These are phyloP conservation scores for Aspergillus flavus DNA, from an alignment of 2,329 filamentous ascomycete species.

Conservation along the genomic window DNA sequence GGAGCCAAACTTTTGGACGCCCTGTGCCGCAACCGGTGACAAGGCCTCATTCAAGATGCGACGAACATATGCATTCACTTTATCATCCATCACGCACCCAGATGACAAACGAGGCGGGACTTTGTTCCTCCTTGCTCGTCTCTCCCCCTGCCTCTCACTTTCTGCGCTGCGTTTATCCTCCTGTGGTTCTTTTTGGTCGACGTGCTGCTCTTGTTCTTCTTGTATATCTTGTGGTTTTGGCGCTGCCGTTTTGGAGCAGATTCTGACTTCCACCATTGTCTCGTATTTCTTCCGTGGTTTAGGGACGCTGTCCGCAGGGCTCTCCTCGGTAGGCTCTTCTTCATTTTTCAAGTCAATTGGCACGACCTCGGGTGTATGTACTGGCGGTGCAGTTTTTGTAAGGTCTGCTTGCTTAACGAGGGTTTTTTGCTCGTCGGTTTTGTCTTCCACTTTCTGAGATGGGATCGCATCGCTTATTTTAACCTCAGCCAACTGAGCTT, in stretches of 20 bases:
- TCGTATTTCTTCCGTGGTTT: conserved; percentile 19
- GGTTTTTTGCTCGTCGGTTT: background rate
- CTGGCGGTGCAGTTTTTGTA: background rate
- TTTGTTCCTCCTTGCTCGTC: conserved; percentile 23
- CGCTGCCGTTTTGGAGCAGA: conserved; percentile 14
- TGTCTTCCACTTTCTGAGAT: background rate
- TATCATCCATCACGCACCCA: conserved; percentile 36
- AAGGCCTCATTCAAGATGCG: conserved; percentile 42
- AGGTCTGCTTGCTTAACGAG: background rate
- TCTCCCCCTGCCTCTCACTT: conserved; percentile 13
- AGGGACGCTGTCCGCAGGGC: conserved; percentile 2
- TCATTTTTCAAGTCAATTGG: background rate
- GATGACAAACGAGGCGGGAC: conserved; percentile 31
- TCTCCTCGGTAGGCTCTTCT: background rate
- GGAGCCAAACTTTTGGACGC: conserved; percentile 41
- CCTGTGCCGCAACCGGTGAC: conserved; percentile 37
- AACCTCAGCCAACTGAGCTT: conserved; percentile 32
- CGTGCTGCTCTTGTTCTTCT: background rate
- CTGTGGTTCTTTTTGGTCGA: background rate
- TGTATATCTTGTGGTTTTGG: background rate
- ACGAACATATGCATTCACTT: conserved; percentile 38
- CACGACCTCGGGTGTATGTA: background rate
- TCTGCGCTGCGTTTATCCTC: conserved; percentile 3
- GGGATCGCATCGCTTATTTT: conserved; percentile 24
- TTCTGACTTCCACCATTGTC: conserved; percentile 34